Percentiles rank a stretch among this genome's conserved stretches.
These are phyloP conservation scores for Glycyrrhiza uralensis DNA, from an alignment of 306 rosid species.

Conservation along the genomic window DNA sequence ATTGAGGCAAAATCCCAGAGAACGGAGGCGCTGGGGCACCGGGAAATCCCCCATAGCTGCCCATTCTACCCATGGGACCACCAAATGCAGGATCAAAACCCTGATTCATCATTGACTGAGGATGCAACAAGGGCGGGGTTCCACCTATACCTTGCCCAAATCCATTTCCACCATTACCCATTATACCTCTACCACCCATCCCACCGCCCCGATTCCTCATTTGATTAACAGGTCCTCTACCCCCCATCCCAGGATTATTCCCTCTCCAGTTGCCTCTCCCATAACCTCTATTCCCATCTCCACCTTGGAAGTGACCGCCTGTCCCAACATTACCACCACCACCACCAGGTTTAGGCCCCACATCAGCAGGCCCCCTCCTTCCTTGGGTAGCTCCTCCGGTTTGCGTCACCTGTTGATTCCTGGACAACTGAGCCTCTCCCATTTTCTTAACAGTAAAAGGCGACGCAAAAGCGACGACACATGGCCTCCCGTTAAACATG, in stretches of 20 bases:
- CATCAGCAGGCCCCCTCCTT: constrained; percentile 73
- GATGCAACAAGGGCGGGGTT: constrained; percentile 79
- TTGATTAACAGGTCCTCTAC: constrained; percentile 75
- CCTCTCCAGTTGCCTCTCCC: constrained; percentile 94
- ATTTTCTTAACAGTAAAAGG: constrained; percentile 85
- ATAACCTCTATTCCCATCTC: constrained; percentile 72
- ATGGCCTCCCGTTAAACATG: constrained; percentile 78
- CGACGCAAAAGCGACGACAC: constrained; percentile 82
- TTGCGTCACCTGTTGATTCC: constrained; percentile 69
- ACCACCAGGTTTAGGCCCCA: constrained; percentile 58
- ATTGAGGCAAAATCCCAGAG: constrained; percentile 76
- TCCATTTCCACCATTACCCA: constrained; percentile 89
- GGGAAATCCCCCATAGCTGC: constrained; percentile 85
- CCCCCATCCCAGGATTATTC: constrained; percentile 74
- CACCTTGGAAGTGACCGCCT: constrained; percentile 90
- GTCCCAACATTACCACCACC: constrained; percentile 65
- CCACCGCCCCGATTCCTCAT: constrained; percentile 86
- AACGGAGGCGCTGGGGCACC: constrained; percentile 86
- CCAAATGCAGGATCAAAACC: constrained; percentile 97
- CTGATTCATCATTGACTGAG: constrained; percentile 86
- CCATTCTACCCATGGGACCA: constrained; percentile 94
- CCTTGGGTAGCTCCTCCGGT: constrained; percentile 37
- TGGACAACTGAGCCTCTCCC: constrained; percentile 89
- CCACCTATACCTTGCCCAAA: constrained; percentile 90
- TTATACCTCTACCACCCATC: constrained; percentile 85